Conservation (phyloP, 176 grass and related monocot genomes). For the Paspalum vaginatum region DNA sequence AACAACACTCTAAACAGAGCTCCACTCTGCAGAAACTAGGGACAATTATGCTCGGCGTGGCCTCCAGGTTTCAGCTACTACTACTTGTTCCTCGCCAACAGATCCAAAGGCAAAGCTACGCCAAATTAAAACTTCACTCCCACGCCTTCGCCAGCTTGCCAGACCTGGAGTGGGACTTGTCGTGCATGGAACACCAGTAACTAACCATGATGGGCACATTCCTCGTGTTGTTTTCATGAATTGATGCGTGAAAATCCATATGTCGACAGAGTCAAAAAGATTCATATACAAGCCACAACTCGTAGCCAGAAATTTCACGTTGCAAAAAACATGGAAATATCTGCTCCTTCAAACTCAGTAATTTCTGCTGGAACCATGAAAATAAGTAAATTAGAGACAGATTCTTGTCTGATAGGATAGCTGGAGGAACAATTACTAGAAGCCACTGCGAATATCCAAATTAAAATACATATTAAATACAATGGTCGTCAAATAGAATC, state of each 20-base stretch:
- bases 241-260: neutral
- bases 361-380: neutral
- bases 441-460: neutral
- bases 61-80: too few species aligned
- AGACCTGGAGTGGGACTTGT: constrained; percentile 22
- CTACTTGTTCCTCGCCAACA: too few species aligned
- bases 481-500: constrained; percentile 40
- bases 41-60: too few species aligned
- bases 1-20: too few species aligned
- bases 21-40: too few species aligned
- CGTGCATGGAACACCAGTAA: constrained; percentile 13
- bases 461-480: neutral
- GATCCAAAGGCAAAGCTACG: too few species aligned
- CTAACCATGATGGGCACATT: constrained; percentile 19
- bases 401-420: neutral
- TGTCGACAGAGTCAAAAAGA: constrained; percentile 3
- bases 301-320: neutral
- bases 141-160: too few species aligned
- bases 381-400: neutral
- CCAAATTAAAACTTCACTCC: too few species aligned
- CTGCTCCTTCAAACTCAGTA: neutral
- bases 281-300: neutral
- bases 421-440: constrained; percentile 1
- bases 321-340: neutral
- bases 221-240: constrained; percentile 34